A percentile compares a stretch with the other conserved stretches of the same genome.
Conservation (phyloP, 176 grass and related monocot species). For the Zea luxurians region DNA sequence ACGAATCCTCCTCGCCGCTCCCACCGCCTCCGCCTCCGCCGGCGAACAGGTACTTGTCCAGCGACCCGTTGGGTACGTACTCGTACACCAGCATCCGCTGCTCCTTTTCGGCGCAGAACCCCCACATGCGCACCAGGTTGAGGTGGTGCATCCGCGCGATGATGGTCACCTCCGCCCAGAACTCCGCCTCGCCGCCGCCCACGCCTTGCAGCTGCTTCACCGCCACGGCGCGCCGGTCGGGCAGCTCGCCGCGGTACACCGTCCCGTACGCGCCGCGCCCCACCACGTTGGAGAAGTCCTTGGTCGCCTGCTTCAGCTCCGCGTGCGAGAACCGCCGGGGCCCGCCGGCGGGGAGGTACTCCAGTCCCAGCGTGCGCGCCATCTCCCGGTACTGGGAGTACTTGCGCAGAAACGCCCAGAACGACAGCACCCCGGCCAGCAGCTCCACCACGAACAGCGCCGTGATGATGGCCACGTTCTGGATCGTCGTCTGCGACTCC, state of each 20-base stretch:
- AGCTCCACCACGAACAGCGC: constrained; percentile 76
- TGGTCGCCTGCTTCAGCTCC: constrained; percentile 85
- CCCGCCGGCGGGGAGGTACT: constrained; percentile 79
- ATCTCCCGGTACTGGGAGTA: constrained; percentile 97
- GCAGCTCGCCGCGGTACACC: constrained; percentile 76
- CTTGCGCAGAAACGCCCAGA: constrained; percentile 95
- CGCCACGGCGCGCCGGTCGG: constrained; percentile 74
- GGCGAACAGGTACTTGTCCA: constrained; percentile 82
- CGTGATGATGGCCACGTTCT: constrained; percentile 71
- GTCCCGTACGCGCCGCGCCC: constrained; percentile 73
- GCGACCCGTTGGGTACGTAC: constrained; percentile 90
- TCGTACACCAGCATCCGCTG: constrained; percentile 93
- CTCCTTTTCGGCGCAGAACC: constrained; percentile 90
- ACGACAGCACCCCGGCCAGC: constrained; percentile 68
- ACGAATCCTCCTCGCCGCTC: neutral
- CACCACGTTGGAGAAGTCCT: constrained; percentile 78
- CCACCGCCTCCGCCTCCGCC: neutral
- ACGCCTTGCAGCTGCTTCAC: constrained; percentile 83
- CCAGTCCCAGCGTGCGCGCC: constrained; percentile 79
- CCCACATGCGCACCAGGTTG: constrained; percentile 94
- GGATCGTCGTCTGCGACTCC: constrained; percentile 29
- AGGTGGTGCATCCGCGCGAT: constrained; percentile 97
- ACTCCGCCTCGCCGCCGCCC: constrained; percentile 81
- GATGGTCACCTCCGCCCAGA: constrained; percentile 97
- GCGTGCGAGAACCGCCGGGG: constrained; percentile 80